phyloP scores from a whole-genome alignment of 768 basidiomycete species.

The Tylopilus rubrobrunneus region DNA sequence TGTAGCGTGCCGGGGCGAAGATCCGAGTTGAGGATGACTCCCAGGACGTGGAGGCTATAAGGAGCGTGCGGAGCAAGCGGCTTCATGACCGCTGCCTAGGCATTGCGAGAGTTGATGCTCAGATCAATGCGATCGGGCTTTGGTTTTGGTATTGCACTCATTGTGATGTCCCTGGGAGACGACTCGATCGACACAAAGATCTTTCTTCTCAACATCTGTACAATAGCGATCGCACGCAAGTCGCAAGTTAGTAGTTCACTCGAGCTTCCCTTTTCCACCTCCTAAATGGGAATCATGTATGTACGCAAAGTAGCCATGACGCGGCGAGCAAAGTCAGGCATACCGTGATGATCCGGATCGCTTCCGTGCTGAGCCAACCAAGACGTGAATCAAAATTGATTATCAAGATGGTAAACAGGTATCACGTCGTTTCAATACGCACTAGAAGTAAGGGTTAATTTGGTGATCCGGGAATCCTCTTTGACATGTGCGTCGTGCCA shows the following conservation, averaged over 20 bases:
- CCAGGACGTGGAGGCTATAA: constrained; percentile 14
- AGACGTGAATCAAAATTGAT: no score
- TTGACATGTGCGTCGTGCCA: constrained; percentile 42
- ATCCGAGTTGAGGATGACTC: constrained; percentile 16
- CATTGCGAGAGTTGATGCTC: background rate
- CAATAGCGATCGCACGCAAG: no score
- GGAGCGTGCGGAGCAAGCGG: constrained; percentile 14
- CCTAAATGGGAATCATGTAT: no score
- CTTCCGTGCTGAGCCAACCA: no score
- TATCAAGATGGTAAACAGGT: background rate
- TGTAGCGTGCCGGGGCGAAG: constrained; percentile 11
- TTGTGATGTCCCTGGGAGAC: background rate
- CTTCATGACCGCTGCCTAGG: constrained; percentile 4
- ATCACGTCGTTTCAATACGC: background rate
- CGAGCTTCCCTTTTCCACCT: no score
- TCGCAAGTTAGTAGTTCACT: no score
- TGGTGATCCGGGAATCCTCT: background rate
- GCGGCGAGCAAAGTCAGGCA: no score
- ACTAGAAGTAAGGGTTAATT: background rate
- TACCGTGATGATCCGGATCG: no score
- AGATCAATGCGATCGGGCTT: constrained; percentile 13
- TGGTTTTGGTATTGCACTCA: background rate
- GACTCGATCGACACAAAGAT: no score
- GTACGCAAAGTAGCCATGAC: no score
- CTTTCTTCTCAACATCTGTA: no score